Conservation (phyloP, 202 grass and related monocot genomes). For the Alloteropsis angusta region DNA sequence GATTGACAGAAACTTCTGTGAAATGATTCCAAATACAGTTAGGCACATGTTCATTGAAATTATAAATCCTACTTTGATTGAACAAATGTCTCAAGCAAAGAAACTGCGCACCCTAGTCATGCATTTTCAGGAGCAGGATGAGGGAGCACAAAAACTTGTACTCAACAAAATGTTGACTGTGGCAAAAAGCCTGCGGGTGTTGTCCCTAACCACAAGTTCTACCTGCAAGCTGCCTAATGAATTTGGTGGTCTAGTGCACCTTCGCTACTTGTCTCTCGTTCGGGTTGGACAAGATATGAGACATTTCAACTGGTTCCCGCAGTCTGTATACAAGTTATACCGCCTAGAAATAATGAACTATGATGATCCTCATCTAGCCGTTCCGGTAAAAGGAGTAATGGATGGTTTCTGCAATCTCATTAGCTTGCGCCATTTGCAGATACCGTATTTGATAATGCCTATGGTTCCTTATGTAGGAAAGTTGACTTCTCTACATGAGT, state of each 20-base stretch:
- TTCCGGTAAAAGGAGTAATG: background rate
- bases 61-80: background rate
- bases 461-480: background rate
- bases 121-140: slow-evolving; percentile 29
- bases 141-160: background rate
- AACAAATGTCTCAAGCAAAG: background rate
- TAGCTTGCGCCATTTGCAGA: background rate
- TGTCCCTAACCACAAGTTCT: slow-evolving; percentile 24
- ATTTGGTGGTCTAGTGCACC: slow-evolving; percentile 18
- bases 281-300: background rate
- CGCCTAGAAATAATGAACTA: background rate
- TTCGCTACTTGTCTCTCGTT: slow-evolving; percentile 22
- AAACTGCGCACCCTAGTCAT: slow-evolving; percentile 36
- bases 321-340: background rate
- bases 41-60: background rate
- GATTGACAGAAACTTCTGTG: background rate
- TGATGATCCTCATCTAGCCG: background rate
- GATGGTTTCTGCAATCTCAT: background rate
- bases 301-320: background rate
- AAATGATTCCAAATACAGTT: background rate
- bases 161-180: background rate
- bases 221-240: background rate
- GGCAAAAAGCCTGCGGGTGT: background rate
- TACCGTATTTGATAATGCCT: background rate
- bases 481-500: background rate